A percentile compares a stretch with the other conserved stretches of the same genome.
Conservation (phyloP, 2,329 filamentous ascomycete genomes). For the Claviceps sp. region DNA sequence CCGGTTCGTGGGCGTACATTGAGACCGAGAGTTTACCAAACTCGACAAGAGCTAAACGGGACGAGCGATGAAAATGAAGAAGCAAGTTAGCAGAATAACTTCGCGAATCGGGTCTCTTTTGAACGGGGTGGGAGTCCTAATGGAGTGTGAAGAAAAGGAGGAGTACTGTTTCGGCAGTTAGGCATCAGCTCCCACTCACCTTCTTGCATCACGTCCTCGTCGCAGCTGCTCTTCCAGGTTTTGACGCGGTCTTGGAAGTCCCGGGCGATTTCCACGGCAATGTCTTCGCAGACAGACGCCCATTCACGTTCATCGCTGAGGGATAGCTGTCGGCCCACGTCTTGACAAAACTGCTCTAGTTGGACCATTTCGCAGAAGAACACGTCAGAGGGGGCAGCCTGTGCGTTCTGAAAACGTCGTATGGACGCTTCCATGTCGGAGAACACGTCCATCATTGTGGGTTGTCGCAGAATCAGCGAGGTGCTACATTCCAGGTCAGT, state of each 20-base stretch:
- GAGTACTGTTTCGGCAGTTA: no score
- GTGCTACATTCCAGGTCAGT: neutral
- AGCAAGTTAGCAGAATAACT: neutral
- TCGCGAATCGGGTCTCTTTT: neutral
- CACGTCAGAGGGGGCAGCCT: neutral
- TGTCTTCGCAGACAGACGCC: neutral
- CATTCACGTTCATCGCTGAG: neutral
- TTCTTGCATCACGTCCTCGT: neutral
- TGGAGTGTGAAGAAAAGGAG: no score
- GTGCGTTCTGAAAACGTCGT: neutral
- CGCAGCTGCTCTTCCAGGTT: neutral
- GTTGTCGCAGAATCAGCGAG: conserved; percentile 1
- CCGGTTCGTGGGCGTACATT: conserved; percentile 2
- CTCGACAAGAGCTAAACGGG: neutral
- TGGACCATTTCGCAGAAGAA: conserved; percentile 3
- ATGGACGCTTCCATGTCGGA: conserved; percentile 1
- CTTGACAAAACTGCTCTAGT: conserved; percentile 1
- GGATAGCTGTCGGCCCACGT: neutral
- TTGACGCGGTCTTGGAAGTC: neutral
- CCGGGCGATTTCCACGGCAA: neutral
- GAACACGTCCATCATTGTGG: neutral
- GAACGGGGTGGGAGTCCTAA: no score
- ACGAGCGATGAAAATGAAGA: neutral
- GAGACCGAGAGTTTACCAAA: conserved; percentile 1
- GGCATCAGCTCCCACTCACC: neutral